Evolutionary conservation across 768 basidiomycete species (phyloP), one percentile per base, ranked within the genome.

Genomic region (Suillus americanus): DNA sequence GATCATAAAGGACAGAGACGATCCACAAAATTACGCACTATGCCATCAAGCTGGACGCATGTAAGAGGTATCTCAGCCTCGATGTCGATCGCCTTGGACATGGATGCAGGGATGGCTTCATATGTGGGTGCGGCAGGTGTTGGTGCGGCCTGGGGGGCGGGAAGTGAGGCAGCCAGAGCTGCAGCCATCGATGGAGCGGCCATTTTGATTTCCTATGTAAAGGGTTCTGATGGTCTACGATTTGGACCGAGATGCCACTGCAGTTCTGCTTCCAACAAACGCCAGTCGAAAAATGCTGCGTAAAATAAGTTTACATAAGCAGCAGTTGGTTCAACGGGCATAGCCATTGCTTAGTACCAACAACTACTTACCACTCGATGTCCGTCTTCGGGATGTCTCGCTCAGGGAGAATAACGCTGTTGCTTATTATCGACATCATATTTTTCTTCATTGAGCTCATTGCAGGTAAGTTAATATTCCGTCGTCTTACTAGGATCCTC

Each of bases 41-140:
- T 78, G 45, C 89, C 94, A 77, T 95, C 94, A 8, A 98, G 78
- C 77, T 95, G 92, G 16, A 97, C 92, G 64, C 77, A 81, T 53
- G 84, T 87, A 62, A 97, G 78, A 13, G 91, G 86, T 70, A 95
- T 93, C 69, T 92, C 89, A 51, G 89, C 95, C 80, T 97, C 95
- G 68, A 95, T 91, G 78, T 98, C 96, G 74, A 98, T 89, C 61
- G 89, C 89, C 75, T 92, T 95, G 53, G 94, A 86, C 91, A 97
- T 94, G 66, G 94, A 92, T 5, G 94, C 86, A 20, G 96, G 96
- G 66, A 97, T 93, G 51, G 89, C 89, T 77, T 95, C 94, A 79
- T 92, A 89, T 33, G 83, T 86, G 20, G 90, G 88, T 12, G 86
- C 84, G 64, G 83, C 83, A 18, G 90, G 87, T 16, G 82, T 79